Evolutionary conservation across 257 asterid species (phyloP), one percentile per base, ranked within the genome.

Genomic region (Solanum arcanum): DNA sequence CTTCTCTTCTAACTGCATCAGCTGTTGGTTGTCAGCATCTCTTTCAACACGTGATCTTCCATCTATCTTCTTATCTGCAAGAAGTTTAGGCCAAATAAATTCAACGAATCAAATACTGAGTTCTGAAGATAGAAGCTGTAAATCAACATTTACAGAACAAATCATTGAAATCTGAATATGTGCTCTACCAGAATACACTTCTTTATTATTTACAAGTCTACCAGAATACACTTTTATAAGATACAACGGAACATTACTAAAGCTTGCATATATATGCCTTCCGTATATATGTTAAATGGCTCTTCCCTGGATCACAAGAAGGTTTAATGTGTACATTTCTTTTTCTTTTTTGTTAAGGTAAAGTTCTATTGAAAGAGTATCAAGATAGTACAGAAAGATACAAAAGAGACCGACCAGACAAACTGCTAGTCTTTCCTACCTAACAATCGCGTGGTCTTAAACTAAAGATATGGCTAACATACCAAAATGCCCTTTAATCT

Each of bases 1-100:
- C 91, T 93, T 94, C 89, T 97, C 99, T 84, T 97, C 99, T 81
- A 93, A 89, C 91, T 83, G 95, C 89, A 94, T 94, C 72, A 95
- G 96, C 92, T 94, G 98, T 88, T 94, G 94, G 88, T 94, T 94
- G 89, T 97, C 99, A 60, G 95, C 91, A 62, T 97, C 99, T 89
- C 98, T 93, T 88, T 94, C 97, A 33, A 88, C 83, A 29, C 95
- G 96, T 47, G 93, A 39, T 91, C 98, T 91, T 88, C 95, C 98
- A 21, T 94, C 98, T 33, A 86, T 91, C 91, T 93, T 97, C 86
- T 93, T 97, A 88, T 95, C 99, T 95, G 95, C 89, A 89, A 81
- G 85, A 87, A 39, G 88, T 88, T 88, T 31, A 56, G 86, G 87
- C 12, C 68, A 87, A n/a, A 88, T 72, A 35, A 81, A 27, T 69